Evolutionary conservation across 305 asterid species (phyloP).

Genomic region (Solanum hybrid): DNA sequence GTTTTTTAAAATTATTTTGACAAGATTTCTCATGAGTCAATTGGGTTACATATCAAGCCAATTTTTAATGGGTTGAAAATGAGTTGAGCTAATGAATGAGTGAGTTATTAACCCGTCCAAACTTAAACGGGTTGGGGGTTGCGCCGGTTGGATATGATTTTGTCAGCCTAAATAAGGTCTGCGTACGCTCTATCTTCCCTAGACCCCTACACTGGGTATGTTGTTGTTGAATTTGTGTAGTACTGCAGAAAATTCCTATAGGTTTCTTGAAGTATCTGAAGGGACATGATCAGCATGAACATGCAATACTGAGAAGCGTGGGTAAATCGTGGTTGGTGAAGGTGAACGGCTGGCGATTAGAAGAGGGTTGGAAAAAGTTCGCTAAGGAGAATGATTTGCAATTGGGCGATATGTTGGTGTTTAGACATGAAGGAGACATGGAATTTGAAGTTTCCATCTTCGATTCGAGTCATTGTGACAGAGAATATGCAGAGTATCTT

Average conservation of each 20-base stretch:
- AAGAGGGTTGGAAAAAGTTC: conserved; percentile 10
- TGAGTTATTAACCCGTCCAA: too few species aligned
- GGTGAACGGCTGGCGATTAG: not conserved
- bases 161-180: not conserved
- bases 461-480: conserved; percentile 6
- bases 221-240: not conserved
- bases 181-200: too few species aligned
- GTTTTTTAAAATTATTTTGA: too few species aligned
- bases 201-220: not conserved
- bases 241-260: not conserved
- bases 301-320: not conserved
- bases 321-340: not conserved
- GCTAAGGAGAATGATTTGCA: not conserved
- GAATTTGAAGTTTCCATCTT: conserved; percentile 6
- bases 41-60: too few species aligned
- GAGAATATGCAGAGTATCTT: not conserved
- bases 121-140: too few species aligned
- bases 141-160: too few species aligned
- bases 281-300: not conserved
- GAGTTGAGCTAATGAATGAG: too few species aligned
- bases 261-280: conserved; percentile 3
- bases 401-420: conserved; percentile 5
- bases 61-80: too few species aligned
- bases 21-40: too few species aligned
- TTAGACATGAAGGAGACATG: conserved; percentile 14